Base-by-base conservation (phyloP, 2,329 filamentous ascomycete species). In the Incumbomyces lentus region DNA sequence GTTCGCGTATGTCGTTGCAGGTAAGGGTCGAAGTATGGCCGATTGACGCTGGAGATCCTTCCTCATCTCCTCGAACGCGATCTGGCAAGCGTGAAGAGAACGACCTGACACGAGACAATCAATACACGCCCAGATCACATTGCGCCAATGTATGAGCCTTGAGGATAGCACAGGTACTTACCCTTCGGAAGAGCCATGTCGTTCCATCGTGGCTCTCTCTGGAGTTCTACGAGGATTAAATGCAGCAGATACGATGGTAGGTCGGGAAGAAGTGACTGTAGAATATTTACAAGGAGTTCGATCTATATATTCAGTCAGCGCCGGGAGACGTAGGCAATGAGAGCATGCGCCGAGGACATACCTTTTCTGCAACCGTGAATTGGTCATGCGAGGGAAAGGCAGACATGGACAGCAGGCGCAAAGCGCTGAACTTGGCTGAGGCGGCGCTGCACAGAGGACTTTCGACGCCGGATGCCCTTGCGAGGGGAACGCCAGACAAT, bases 131-230 rank as follows among this genome's bases (percentile, higher is more conserved):
- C 18, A 30, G 17, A 29, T 7, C 40, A 32, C 30, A 7, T 12
- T 44, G 37, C 44, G 51, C 48, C 17, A 11, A 18, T 18, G 2
- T 3, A 2, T 30, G 32, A 22, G 26, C 29, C n/a, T n/a, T n/a
- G 12, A 18, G 14, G 33, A 13, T 12, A 6, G 2, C 10, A 12
- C 14, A 2, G 8, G n/a, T 33, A 49, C 55, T 33, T 53, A 58
- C 55, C 55, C 50, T 47, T 40, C 34, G 55, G 55, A 42, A 58
- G 41, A 30, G 54, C 45, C 8, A 56, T 52, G 16, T 58, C 55
- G 17, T 47, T 42, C 55, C 55, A 58, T 46, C 41, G 49, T 16
- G 53, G 52, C 32, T 50, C 44, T 36, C 51, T 48, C 48, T 49
- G 44, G 37, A 47, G 38, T 17, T 52, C 40, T 45, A 37, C 33